These are phyloP conservation scores for Annulohypoxylon truncatum DNA, from an alignment of 2,329 filamentous ascomycete species.

Conservation along the genomic window DNA sequence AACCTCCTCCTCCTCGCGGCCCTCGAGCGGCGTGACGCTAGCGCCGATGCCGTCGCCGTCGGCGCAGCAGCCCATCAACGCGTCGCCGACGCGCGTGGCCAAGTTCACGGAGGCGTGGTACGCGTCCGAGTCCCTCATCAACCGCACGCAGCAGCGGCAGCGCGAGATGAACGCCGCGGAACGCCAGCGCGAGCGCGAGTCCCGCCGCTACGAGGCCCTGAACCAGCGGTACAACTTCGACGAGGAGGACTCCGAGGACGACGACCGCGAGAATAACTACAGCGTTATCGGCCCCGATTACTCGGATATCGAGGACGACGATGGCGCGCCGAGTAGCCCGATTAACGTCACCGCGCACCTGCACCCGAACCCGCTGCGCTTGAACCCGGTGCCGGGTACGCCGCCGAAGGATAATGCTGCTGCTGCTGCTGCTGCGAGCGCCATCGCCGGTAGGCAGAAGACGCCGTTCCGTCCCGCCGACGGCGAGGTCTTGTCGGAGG, in stretches of 20 bases:
- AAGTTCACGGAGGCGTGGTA: slow-evolving; percentile 68
- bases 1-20: slow-evolving; percentile 43
- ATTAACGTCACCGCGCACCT: slow-evolving; percentile 37
- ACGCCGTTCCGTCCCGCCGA: slow-evolving; percentile 48
- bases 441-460: slow-evolving; percentile 39
- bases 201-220: slow-evolving; percentile 59
- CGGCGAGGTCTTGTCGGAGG: slow-evolving; percentile 56
- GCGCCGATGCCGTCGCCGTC: slow-evolving; percentile 30
- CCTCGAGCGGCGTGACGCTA: slow-evolving; percentile 35
- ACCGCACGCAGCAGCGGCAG: slow-evolving; percentile 65
- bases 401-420: neutral
- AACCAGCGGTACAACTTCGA: slow-evolving; percentile 57
- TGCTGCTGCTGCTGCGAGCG: no score
- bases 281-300: slow-evolving; percentile 41
- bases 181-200: slow-evolving; percentile 7
- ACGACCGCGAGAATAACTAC: slow-evolving; percentile 42
- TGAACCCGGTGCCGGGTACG: slow-evolving; percentile 57
- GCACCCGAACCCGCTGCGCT: slow-evolving; percentile 66
- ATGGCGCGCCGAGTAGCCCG: slow-evolving; percentile 48
- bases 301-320: slow-evolving; percentile 54
- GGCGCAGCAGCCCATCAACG: slow-evolving; percentile 46
- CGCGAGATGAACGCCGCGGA: slow-evolving; percentile 56
- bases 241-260: slow-evolving; percentile 32
- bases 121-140: slow-evolving; percentile 64
- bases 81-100: slow-evolving; percentile 54